Conservation (phyloP, 768 basidiomycete species). For the Macrolepiota albuminosa region DNA sequence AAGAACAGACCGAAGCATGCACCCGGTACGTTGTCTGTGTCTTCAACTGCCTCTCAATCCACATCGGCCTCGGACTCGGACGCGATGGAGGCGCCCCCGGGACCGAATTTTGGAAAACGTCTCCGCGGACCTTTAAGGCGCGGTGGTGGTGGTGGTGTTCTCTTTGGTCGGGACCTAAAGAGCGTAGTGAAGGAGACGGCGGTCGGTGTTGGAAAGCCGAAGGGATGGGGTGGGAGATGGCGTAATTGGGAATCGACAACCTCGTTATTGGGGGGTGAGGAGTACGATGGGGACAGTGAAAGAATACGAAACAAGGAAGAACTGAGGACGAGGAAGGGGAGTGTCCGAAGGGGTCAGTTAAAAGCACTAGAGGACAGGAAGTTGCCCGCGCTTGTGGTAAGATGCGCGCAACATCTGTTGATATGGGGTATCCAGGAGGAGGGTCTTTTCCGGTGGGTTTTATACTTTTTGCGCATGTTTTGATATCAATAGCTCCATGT, state of each 20-base stretch:
- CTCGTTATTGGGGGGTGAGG: slow-evolving; percentile 12
- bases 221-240: slow-evolving; percentile 17
- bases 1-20: slow-evolving; percentile 43
- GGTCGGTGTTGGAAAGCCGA: slow-evolving; percentile 27
- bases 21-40: slow-evolving; percentile 56
- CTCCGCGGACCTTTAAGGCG: slow-evolving; percentile 50
- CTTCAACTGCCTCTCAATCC: slow-evolving; percentile 35
- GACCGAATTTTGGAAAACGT: slow-evolving; percentile 50
- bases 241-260: slow-evolving; percentile 17
- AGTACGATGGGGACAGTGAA: slow-evolving; percentile 17
- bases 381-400: slow-evolving; percentile 72
- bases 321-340: slow-evolving; percentile 15
- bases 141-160: slow-evolving; percentile 34
- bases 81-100: slow-evolving; percentile 34
- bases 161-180: slow-evolving; percentile 63
- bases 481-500: slow-evolving; percentile 15
- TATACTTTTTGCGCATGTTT: not conserved
- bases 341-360: slow-evolving; percentile 20
- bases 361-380: slow-evolving; percentile 43
- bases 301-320: slow-evolving; percentile 5
- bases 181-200: slow-evolving; percentile 55
- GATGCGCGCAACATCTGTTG: slow-evolving; percentile 80
- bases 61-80: slow-evolving; percentile 19
- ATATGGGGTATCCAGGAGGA: slow-evolving; percentile 85
- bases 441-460: slow-evolving; percentile 73